Evolutionary conservation across 2,329 filamentous ascomycete species (phyloP).

Genomic region (Diaporthe batatas): DNA sequence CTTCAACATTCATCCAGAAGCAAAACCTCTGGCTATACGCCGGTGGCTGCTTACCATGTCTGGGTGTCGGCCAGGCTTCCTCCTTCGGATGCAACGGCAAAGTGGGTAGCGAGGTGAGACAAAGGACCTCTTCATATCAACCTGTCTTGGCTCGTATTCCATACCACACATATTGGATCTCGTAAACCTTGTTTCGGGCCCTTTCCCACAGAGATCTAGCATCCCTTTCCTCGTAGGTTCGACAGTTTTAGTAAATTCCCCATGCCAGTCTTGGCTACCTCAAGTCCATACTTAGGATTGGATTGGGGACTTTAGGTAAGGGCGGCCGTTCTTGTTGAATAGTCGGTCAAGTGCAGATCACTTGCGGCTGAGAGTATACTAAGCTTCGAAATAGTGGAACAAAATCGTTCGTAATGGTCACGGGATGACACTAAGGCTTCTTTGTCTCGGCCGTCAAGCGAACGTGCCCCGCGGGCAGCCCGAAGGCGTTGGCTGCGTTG

Average conservation of each 20-base stretch:
- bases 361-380: neutral
- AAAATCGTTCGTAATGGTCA: neutral
- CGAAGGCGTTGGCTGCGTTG: neutral
- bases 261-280: neutral
- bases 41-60: slow-evolving; percentile 27
- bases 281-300: neutral
- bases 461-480: no score
- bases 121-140: slow-evolving; percentile 13
- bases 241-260: neutral
- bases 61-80: slow-evolving; percentile 7
- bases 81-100: neutral
- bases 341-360: slow-evolving; percentile 5
- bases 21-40: neutral
- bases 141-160: slow-evolving; percentile 22
- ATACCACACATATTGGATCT: slow-evolving; percentile 13
- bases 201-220: neutral
- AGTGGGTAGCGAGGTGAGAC: slow-evolving; percentile 5
- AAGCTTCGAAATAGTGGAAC: neutral
- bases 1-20: neutral
- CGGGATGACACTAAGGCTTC: neutral
- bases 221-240: neutral
- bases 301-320: neutral
- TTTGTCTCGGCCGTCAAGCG: neutral
- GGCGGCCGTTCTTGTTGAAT: neutral
- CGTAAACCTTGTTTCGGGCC: neutral